Base-by-base conservation (phyloP, 2,329 filamentous ascomycete species). In the Metarhizium robertsii region DNA sequence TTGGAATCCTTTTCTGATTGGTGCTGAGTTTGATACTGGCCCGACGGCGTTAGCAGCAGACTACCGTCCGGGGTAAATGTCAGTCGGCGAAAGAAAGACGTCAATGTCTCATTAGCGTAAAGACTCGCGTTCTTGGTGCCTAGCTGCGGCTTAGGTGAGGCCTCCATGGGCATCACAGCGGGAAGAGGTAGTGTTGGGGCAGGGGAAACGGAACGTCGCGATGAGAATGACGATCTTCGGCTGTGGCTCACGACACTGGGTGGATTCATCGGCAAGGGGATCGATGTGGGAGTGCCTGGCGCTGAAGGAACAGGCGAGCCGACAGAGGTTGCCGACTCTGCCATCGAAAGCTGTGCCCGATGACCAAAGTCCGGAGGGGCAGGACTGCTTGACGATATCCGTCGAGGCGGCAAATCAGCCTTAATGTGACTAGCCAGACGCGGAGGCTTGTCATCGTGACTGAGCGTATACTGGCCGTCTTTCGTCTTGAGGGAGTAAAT, bases 401-500 rank as follows among this genome's bases (percentile, higher is more conserved):
- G 84, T 59, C 92, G 85, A 43, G 89, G 85, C 34, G 94, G 95
- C n/a, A 99, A 77, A 69, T 99, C 94, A 77, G 95, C 92, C 74
- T 83, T 86, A 62, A 77, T 73, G 62, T 86, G 83, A 62, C 88
- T 94, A 50, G 90, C 86, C 60, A 97, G 80, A 69, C 92, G 92
- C 58, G 88, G 85, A 20, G 90, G 85, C 55, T 84, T 85, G 59
- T 84, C 81, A 57, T 83, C 77, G 56, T 79, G 77, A 55, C 73
- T 78, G 52, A 99, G 78, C 0, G 90, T 91, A 67, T 96, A 96
- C 63, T 95, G 90, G 34, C 94, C 94, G 65, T 99, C 94, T 67
- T 97, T 99, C 25, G 89, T 96, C 75, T 90, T 95, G 60, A 99
- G 76, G 1, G 88, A 92, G 74, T 99, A 99, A 62, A 99, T 94